Percentiles rank a stretch among this genome's conserved stretches.
phyloP scores from a whole-genome alignment of 2,329 filamentous ascomycete species.

The Penicillium sp. region DNA sequence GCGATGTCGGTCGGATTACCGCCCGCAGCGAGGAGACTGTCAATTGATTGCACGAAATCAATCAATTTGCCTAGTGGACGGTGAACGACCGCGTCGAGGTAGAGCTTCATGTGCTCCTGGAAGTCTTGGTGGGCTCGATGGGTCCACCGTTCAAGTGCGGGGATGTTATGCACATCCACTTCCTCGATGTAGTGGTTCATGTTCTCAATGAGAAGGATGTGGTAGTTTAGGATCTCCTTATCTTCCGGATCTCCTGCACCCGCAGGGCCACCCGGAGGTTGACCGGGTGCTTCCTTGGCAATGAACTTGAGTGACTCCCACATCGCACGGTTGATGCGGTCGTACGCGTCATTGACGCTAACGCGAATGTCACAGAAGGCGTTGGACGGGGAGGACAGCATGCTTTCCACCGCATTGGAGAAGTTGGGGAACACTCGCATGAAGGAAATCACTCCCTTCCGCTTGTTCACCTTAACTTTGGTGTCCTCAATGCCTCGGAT shows the following conservation, averaged over 20 bases:
- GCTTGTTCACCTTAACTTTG: constrained; percentile 98
- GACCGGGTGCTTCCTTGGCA: constrained; percentile 64
- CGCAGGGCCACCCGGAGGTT: constrained; percentile 53
- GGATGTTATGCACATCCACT: constrained; percentile 70
- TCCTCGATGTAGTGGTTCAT: constrained; percentile 98
- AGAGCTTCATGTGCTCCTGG: constrained; percentile 80
- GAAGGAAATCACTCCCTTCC: constrained; percentile 93
- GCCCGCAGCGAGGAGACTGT: constrained; percentile 63
- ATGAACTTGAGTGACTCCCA: constrained; percentile 97
- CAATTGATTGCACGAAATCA: constrained; percentile 87
- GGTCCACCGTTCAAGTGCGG: constrained; percentile 79
- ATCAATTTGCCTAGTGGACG: constrained; percentile 85
- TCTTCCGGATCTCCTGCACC: constrained; percentile 71
- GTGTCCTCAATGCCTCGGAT: constrained; percentile 95
- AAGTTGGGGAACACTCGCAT: constrained; percentile 92
- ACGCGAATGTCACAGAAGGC: constrained; percentile 66
- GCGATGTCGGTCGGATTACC: constrained; percentile 63
- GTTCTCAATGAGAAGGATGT: constrained; percentile 96
- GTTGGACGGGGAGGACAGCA: constrained; percentile 60
- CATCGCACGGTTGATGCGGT: constrained; percentile 88
- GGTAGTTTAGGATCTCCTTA: constrained; percentile 95
- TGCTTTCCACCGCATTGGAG: constrained; percentile 76
- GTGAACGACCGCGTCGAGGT: constrained; percentile 83
- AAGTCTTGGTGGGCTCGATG: constrained; percentile 75
- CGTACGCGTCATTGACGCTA: constrained; percentile 82